These are phyloP conservation scores for Chlorociboria aeruginascens DNA, from an alignment of 495 filamentous ascomycete genomes.

Conservation along the genomic window DNA sequence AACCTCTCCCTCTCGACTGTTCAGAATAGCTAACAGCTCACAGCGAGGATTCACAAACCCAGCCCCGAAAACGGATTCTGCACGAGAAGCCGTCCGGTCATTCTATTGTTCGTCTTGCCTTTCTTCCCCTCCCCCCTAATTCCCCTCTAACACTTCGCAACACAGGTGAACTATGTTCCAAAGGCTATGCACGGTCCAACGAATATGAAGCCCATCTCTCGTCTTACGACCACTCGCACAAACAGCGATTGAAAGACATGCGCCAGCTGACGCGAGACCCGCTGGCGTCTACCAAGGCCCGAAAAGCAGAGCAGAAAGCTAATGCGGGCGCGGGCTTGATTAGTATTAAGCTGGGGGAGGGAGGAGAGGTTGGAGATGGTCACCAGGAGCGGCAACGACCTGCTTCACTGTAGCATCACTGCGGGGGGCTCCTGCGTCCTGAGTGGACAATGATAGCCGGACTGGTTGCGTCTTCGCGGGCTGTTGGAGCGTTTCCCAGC, in stretches of 20 bases:
- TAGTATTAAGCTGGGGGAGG: constrained; percentile 38
- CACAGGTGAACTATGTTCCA: constrained; percentile 47
- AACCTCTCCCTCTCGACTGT: not conserved
- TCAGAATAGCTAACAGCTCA: not conserved
- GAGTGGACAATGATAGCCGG: too few species aligned
- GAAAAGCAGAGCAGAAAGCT: constrained; percentile 59
- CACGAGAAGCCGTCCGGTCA: constrained; percentile 73
- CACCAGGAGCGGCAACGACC: too few species aligned
- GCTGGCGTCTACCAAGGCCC: constrained; percentile 43
- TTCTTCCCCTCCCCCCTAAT: not conserved
- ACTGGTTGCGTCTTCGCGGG: too few species aligned
- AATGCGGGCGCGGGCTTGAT: constrained; percentile 38
- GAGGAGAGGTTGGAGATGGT: too few species aligned
- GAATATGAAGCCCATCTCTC: constrained; percentile 58
- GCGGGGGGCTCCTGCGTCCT: too few species aligned
- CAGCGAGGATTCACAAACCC: constrained; percentile 28
- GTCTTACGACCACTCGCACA: constrained; percentile 62
- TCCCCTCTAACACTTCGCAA: constrained; percentile 11
- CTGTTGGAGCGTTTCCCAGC: too few species aligned
- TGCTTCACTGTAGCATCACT: too few species aligned
- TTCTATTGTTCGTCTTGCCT: constrained; percentile 55
- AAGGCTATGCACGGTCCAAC: constrained; percentile 59
- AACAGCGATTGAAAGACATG: constrained; percentile 55
- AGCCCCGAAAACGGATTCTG: constrained; percentile 64
- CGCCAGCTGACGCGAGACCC: constrained; percentile 51